Percentiles rank a stretch among this genome's conserved stretches.
phyloP scores from a whole-genome alignment of 768 basidiomycete species.

The Paxillus rubicundulus region DNA sequence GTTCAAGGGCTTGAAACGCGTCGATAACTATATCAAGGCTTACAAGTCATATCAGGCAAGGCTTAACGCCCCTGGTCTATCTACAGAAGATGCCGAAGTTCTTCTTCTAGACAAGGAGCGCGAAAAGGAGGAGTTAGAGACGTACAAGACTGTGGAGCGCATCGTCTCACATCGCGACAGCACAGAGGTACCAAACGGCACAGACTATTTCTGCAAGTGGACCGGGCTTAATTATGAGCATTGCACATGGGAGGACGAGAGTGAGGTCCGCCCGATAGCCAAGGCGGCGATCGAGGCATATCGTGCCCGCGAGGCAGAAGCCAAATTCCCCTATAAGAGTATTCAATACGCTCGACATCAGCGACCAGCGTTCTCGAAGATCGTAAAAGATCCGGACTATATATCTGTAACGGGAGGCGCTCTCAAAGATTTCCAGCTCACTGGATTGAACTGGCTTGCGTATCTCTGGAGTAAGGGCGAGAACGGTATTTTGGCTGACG shows the following conservation, averaged over 20 bases:
- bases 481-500: slow-evolving; percentile 97
- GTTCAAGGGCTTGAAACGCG: slow-evolving; percentile 93
- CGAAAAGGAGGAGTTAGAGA: slow-evolving; percentile 87
- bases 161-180: slow-evolving; percentile 77
- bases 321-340: slow-evolving; percentile 86
- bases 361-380: slow-evolving; percentile 79
- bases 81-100: slow-evolving; percentile 86
- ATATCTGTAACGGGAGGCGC: slow-evolving; percentile 73
- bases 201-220: slow-evolving; percentile 98
- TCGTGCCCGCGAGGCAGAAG: slow-evolving; percentile 70
- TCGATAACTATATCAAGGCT: slow-evolving; percentile 98
- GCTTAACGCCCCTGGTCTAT: slow-evolving; percentile 60
- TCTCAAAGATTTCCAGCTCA: slow-evolving; percentile 97
- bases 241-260: slow-evolving; percentile 90
- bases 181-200: slow-evolving; percentile 43
- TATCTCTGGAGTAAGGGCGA: slow-evolving; percentile 94
- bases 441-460: slow-evolving; percentile 97
- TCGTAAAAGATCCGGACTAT: slow-evolving; percentile 86
- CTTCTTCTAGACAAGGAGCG: slow-evolving; percentile 89
- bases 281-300: slow-evolving; percentile 78
- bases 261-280: slow-evolving; percentile 76
- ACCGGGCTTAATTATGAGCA: slow-evolving; percentile 88
- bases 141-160: slow-evolving; percentile 88
- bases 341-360: slow-evolving; percentile 57
- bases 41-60: slow-evolving; percentile 73